A percentile compares a stretch with the other conserved stretches of the same genome.
Evolutionary conservation across 2,329 filamentous ascomycete genomes (phyloP).

Genomic region (Chrysoporthe deuterocubensis): DNA sequence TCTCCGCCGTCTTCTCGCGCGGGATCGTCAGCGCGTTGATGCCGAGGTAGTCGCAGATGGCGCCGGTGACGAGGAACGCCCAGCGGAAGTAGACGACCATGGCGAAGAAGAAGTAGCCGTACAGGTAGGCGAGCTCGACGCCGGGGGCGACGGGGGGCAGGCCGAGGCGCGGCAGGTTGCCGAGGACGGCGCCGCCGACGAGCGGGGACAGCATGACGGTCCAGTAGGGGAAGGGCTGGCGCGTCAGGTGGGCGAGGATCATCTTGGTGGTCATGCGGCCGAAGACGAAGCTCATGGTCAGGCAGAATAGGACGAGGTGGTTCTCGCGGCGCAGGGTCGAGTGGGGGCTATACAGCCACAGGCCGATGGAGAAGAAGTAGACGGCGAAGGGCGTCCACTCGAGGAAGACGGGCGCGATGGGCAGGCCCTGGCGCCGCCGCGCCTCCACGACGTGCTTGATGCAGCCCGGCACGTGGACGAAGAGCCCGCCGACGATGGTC

Average conservation of each 20-base stretch:
- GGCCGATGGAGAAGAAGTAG: constrained; percentile 73
- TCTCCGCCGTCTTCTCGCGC: constrained; percentile 61
- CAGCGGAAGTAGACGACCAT: constrained; percentile 88
- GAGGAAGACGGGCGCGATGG: constrained; percentile 81
- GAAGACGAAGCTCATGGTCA: constrained; percentile 96
- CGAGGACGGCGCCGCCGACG: constrained; percentile 80
- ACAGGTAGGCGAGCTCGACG: constrained; percentile 79
- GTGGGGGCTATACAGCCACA: constrained; percentile 90
- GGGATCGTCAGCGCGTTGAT: constrained; percentile 95
- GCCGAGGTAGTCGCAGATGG: constrained; percentile 88
- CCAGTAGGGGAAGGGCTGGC: constrained; percentile 96
- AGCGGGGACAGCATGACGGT: constrained; percentile 88
- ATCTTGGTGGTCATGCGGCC: constrained; percentile 99
- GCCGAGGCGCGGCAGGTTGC: constrained; percentile 80
- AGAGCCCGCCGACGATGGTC: constrained; percentile 66
- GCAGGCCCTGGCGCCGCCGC: constrained; percentile 71
- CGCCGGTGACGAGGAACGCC: constrained; percentile 87
- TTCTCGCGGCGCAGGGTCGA: constrained; percentile 82
- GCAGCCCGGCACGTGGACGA: constrained; percentile 86
- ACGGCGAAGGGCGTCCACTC: constrained; percentile 93
- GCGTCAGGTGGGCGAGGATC: constrained; percentile 91
- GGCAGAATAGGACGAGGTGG: constrained; percentile 87
- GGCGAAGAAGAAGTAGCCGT: constrained; percentile 82
- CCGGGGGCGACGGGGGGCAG: constrained; percentile 67
- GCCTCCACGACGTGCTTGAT: constrained; percentile 83